Evolutionary conservation across 345 rosid species (phyloP), one percentile per base, ranked within the genome.

Genomic region (Microthlaspi erraticum): DNA sequence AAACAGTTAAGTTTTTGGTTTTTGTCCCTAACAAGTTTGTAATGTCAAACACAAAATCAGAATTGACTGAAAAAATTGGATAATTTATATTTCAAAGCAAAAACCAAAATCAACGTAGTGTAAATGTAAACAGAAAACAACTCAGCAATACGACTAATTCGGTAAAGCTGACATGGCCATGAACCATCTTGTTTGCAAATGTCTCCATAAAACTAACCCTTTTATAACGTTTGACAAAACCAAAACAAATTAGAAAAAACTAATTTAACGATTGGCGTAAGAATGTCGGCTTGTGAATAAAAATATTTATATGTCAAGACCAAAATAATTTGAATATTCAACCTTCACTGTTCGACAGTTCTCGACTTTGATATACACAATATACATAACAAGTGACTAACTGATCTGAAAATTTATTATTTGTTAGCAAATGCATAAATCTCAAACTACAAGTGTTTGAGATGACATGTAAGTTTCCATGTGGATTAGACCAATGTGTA

Each of bases 401-500:
- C 5, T 59, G 8, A 39, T 20, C 13, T 39, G 64, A n/a, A 38
- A 8, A 9, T 9, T 37, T 39, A 60, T 41, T 3, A 13, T 13
- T 12, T 7, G 33, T 39, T 1, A 2, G 36, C 19, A 58, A 3
- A 20, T 12, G 20, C 38, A 7, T 1, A 26, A 41, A 23, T 2
- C 3, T 12, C 12, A 26, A 26, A 0, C 29, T 26, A 67, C 13
- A 20, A 52, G 51, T 39, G 43, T 50, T 34, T 26, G 29, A 0
- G 20, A 50, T 50, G 43, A 57, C 53, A 41, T 41, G 34, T 41
- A 52, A 71, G 50, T 60, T 16, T 60, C 32, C 53, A 51, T 39
- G 74, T 60, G 60, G 67, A 60, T 38, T 70, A 39, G 16, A 60
- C 36, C 18, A 51, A 60, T 41, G 23, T 50, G 10, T 54, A n/a